Percentiles rank a stretch among this genome's conserved stretches.
Conservation (phyloP, 257 asterid species). For the Anisodus tanguticus region DNA sequence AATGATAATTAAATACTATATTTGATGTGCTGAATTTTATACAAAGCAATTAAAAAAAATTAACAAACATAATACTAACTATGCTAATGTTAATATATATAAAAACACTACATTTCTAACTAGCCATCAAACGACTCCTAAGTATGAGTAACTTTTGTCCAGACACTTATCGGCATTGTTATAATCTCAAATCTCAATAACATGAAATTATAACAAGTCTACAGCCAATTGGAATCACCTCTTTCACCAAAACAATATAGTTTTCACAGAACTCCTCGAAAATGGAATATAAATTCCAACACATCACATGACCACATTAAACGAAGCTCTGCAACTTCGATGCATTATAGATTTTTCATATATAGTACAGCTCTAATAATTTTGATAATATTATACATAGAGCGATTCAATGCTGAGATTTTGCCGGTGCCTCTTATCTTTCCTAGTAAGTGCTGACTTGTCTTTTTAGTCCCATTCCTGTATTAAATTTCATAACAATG, state of each 20-base stretch:
- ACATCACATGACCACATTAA: slow-evolving; percentile 20
- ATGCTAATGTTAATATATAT: no score
- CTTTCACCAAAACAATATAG: background rate
- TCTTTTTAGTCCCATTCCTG: background rate
- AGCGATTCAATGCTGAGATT: background rate
- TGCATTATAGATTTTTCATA: background rate
- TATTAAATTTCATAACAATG: slow-evolving; percentile 8
- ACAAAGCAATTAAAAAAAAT: no score
- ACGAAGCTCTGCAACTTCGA: slow-evolving; percentile 9
- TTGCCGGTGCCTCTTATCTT: background rate
- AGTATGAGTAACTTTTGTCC: no score
- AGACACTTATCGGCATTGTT: no score
- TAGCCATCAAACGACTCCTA: no score
- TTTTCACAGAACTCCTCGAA: background rate
- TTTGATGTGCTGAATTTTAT: no score
- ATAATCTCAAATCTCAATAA: no score
- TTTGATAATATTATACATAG: background rate
- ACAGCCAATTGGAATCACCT: background rate
- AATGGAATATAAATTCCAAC: slow-evolving; percentile 1
- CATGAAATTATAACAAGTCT: background rate
- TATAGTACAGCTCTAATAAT: background rate
- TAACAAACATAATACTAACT: no score
- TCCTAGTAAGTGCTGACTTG: slow-evolving; percentile 23
- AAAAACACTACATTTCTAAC: no score
- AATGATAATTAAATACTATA: no score